These are phyloP conservation scores for Phyllosticta citriasiana DNA, from an alignment of 2,329 filamentous ascomycete species.

Conservation along the genomic window DNA sequence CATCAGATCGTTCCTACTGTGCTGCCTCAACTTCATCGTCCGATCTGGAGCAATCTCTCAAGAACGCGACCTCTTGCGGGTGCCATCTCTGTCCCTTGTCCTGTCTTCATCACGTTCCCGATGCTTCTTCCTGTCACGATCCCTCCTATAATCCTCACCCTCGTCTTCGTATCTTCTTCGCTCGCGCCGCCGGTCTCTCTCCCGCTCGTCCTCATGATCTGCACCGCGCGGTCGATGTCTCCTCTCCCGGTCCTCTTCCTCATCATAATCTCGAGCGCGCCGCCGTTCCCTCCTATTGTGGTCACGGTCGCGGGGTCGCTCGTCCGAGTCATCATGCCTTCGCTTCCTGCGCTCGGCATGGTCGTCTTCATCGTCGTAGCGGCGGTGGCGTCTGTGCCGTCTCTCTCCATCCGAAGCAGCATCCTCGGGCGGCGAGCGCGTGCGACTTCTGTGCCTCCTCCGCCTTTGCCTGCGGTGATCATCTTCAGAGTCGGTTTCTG, in stretches of 20 bases:
- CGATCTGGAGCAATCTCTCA: neutral
- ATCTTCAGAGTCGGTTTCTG: neutral
- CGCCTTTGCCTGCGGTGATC: neutral
- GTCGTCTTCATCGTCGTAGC: neutral
- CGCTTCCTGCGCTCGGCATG: neutral
- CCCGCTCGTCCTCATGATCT: neutral
- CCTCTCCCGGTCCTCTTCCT: neutral
- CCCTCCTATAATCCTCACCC: neutral
- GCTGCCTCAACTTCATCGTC: too few relatives aligned
- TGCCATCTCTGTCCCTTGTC: neutral
- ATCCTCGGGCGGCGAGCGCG: slow-evolving; percentile 1
- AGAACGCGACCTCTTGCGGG: neutral
- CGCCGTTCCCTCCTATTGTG: neutral
- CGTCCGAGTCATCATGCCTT: neutral
- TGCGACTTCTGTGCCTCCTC: neutral
- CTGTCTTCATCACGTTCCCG: neutral
- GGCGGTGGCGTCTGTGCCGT: slow-evolving; percentile 1
- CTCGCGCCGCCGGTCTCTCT: neutral
- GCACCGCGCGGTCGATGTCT: neutral
- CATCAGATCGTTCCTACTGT: too few relatives aligned
- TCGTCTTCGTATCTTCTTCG: neutral
- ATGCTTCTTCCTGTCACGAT: neutral
- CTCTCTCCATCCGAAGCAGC: neutral
- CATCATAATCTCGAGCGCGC: neutral
- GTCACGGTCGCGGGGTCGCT: neutral